Evolutionary conservation across 1,139 yeast genomes (phyloP).

Genomic region (Yamadazyma friedrichii): DNA sequence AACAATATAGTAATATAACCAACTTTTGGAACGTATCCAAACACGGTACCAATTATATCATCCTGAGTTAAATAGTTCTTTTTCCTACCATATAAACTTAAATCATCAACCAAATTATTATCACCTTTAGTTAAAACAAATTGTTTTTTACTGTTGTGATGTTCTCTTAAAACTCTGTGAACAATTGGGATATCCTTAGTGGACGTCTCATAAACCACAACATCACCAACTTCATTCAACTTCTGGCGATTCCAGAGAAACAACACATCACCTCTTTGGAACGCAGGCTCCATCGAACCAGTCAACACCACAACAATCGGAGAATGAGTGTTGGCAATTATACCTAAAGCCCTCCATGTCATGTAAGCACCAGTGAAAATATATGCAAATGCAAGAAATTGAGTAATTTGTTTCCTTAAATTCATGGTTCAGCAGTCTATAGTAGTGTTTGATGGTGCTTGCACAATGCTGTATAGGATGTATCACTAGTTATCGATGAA

Average conservation of each 20-base stretch:
- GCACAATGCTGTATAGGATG: no score
- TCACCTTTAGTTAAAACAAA: constrained; percentile 91
- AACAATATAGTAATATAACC: constrained; percentile 91
- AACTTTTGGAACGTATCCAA: constrained; percentile 85
- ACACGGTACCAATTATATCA: constrained; percentile 88
- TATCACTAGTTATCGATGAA: no score
- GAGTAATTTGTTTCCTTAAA: constrained; percentile 48
- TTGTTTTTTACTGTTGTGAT: constrained; percentile 60
- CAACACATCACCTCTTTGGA: constrained; percentile 94
- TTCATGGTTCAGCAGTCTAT: no score
- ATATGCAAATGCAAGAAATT: constrained; percentile 68
- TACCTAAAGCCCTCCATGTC: constrained; percentile 83
- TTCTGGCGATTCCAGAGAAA: constrained; percentile 85
- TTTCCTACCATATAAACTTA: constrained; percentile 75
- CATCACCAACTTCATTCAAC: constrained; percentile 79
- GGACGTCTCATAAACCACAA: constrained; percentile 88
- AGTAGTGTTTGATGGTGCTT: no score
- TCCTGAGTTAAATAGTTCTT: constrained; percentile 76
- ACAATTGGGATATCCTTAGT: constrained; percentile 90
- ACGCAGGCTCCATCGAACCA: constrained; percentile 99
- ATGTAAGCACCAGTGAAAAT: constrained; percentile 87
- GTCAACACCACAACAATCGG: constrained; percentile 96
- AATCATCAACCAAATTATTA: constrained; percentile 89
- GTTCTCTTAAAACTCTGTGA: constrained; percentile 89
- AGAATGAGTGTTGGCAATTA: constrained; percentile 79